These are phyloP conservation scores for Plasmodium inui DNA, from an alignment of 169 alveolate genomes.

Conservation along the genomic window DNA sequence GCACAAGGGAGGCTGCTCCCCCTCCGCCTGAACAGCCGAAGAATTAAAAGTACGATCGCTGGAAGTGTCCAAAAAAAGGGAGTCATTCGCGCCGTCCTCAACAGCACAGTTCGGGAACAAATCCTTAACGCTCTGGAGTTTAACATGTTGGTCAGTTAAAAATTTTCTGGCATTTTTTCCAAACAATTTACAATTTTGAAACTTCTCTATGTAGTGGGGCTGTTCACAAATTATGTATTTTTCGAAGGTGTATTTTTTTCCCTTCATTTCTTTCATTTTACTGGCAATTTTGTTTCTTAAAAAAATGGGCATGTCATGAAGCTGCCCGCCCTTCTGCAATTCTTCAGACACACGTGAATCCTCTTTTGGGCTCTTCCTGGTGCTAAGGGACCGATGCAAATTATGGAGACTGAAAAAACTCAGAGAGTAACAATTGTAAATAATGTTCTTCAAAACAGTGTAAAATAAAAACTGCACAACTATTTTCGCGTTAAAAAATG, in stretches of 20 bases:
- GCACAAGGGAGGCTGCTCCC: background rate
- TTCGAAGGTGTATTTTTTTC: constrained; percentile 27
- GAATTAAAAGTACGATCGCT: background rate
- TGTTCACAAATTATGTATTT: constrained; percentile 66
- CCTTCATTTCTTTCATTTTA: constrained; percentile 49
- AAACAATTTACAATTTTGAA: constrained; percentile 15
- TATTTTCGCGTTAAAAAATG: constrained; percentile 39
- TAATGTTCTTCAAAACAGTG: constrained; percentile 40
- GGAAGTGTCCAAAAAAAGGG: background rate
- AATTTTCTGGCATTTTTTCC: background rate
- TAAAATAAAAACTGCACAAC: constrained; percentile 62
- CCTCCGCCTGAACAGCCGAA: background rate
- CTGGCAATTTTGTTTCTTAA: constrained; percentile 37
- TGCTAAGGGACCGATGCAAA: constrained; percentile 19
- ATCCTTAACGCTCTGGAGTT: constrained; percentile 6
- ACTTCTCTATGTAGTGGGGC: constrained; percentile 4
- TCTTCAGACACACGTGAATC: background rate
- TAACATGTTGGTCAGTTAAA: constrained; percentile 36
- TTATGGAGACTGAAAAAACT: constrained; percentile 39
- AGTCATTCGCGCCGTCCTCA: constrained; percentile 2
- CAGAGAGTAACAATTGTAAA: constrained; percentile 49
- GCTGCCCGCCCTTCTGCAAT: background rate
- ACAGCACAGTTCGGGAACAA: background rate
- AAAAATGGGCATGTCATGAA: background rate
- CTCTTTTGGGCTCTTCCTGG: constrained; percentile 7